These are phyloP conservation scores for Fusarium annulatum DNA, from an alignment of 2,329 filamentous ascomycete species.

Conservation along the genomic window DNA sequence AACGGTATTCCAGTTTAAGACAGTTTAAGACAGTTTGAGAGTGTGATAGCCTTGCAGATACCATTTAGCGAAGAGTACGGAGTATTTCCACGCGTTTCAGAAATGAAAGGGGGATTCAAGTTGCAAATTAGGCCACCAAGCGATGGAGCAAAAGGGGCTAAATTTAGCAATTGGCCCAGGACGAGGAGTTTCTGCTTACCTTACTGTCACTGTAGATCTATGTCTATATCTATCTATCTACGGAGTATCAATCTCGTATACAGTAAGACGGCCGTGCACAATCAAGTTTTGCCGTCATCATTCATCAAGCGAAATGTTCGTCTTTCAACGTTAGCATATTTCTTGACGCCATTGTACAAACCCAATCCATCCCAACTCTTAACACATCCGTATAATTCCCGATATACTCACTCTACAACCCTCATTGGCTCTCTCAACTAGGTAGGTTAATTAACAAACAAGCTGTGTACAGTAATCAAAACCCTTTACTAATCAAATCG, in stretches of 20 bases:
- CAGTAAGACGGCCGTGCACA: slow-evolving; percentile 25
- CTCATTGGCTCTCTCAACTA: background rate
- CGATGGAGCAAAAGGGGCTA: slow-evolving; percentile 41
- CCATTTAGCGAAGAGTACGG: background rate
- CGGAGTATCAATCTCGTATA: background rate
- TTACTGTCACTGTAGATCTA: slow-evolving; percentile 34
- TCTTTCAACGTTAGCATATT: background rate
- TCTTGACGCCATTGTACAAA: background rate
- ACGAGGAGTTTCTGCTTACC: slow-evolving; percentile 13
- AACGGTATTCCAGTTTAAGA: slow-evolving; percentile 12
- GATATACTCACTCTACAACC: background rate
- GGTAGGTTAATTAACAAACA: background rate
- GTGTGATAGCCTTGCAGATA: background rate
- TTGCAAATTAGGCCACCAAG: slow-evolving; percentile 44
- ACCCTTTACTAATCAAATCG: slow-evolving; percentile 39
- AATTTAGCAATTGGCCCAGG: slow-evolving; percentile 43
- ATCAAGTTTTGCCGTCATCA: background rate
- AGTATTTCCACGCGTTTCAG: background rate
- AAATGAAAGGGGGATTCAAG: slow-evolving; percentile 20
- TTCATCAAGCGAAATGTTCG: background rate
- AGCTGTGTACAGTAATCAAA: slow-evolving; percentile 39
- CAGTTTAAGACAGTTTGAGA: slow-evolving; percentile 3
- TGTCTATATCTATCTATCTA: background rate
- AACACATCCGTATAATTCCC: slow-evolving; percentile 22
- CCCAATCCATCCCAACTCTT: background rate